Base-by-base conservation (phyloP, 75 land plant genomes). In the Isoetes taiwanensis region DNA sequence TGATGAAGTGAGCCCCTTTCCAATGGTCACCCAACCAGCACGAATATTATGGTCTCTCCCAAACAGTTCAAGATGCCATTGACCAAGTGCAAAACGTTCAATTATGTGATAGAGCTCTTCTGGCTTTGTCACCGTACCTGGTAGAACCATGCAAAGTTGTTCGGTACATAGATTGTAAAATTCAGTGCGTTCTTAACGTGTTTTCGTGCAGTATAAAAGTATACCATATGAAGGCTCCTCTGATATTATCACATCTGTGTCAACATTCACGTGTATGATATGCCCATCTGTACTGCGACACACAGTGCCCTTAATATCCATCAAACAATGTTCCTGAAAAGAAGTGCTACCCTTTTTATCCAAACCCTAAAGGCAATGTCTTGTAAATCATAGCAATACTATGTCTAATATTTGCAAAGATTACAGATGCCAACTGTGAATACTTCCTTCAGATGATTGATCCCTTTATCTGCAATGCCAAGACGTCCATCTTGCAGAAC, bases 301-400 rank as follows among this genome's bases (percentile, higher is more conserved):
- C 16, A 93, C 98, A 52, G 98, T 93, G 39, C 98, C 98, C 69
- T 84, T 88, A 43, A 93, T 93, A 25, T 96, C 98, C 98, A 93
- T 93, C 76, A 93, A 69, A 66, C 98, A 93, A 48, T 93, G 98
- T 54, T 93, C 98, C 98, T 93, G 74, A 46, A 9, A 37, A 46
- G 16, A 5, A n/a, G n/a, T n/a, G n/a, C n/a, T n/a, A n/a, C n/a
- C n/a, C n/a, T n/a, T n/a, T n/a, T n/a, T n/a, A n/a, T n/a, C n/a
- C n/a, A n/a, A n/a, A n/a, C n/a, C n/a, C n/a, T n/a, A n/a, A n/a
- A n/a, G n/a, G n/a, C n/a, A n/a, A n/a, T n/a, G n/a, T n/a, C n/a
- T n/a, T n/a, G n/a, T n/a, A n/a, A n/a, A n/a, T n/a, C n/a, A n/a
- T n/a, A n/a, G n/a, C n/a, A n/a, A n/a, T n/a, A n/a, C n/a, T n/a